Evolutionary conservation across 2,329 filamentous ascomycete genomes (phyloP), one percentile per base, ranked within the genome.

Genomic region (Colletotrichum destructivum): DNA sequence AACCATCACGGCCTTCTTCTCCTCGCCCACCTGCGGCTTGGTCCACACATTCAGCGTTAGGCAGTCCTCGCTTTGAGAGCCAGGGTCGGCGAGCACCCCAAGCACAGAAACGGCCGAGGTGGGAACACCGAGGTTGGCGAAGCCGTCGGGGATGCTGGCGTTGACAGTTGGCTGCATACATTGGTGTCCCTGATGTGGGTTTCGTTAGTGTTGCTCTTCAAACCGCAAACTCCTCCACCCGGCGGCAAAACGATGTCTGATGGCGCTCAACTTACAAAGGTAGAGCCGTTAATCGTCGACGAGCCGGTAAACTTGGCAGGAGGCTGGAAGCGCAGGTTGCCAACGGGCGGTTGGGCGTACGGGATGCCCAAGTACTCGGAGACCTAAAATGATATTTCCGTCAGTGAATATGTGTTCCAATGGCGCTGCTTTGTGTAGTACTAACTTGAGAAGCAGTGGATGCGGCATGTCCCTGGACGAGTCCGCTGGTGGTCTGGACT

Each of bases 31-130:
- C 7, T 75, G 76, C 0, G 83, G 83, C 8, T 84, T 76, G 4
- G 83, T 84, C 79, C 81, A 85, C 21, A 87, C 80, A 66, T 86
- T 86, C 56, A 88, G 77, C 54, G 82, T 85, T 8, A 84, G 78
- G 70, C 84, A 85, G 52, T 84, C 83, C 73, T 85, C 83, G 63
- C 77, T 76, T 11, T 59, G 56, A 26, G 40, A 4, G 8, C 56
- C 56, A 13, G 23, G 6, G 21, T 59, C 56, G 18, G 38, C 56
- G 21, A 40, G 66, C 51, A 55, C 61, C 54, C 61, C 54, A 35
- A n/a, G 62, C 46, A 16, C 62, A 18, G 52, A 66, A 52, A 8
- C 63, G 16, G 44, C 63, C 7, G 44, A 66, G 51, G 38, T 54
- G 23, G 35, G 66, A 11, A 23, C 52, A 21, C 66, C 66, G 31